A percentile compares a stretch with the other conserved stretches of the same genome.
These are phyloP conservation scores for Eragrostis curvula DNA, from an alignment of 176 grass and related monocot genomes.

Conservation along the genomic window DNA sequence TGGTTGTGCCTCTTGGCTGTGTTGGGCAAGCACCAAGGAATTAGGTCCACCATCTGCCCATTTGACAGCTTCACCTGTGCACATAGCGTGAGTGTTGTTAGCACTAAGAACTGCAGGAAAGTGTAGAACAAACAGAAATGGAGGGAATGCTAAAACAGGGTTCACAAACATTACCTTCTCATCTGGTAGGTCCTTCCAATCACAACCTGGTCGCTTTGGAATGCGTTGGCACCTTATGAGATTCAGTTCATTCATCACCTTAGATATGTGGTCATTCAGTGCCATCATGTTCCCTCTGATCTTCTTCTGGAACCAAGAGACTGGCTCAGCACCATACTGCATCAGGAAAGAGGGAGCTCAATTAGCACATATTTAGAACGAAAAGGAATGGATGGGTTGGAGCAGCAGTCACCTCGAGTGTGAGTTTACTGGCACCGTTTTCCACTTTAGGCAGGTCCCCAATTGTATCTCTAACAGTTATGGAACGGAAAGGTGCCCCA, in stretches of 20 bases:
- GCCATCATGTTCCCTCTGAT: constrained; percentile 68
- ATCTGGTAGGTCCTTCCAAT: constrained; percentile 95
- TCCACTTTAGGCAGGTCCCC: constrained; percentile 76
- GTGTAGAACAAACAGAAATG: constrained; percentile 9
- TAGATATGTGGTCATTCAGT: constrained; percentile 97
- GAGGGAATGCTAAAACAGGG: neutral
- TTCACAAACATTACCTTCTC: constrained; percentile 67
- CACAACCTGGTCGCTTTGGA: constrained; percentile 92
- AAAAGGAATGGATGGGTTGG: constrained; percentile 1
- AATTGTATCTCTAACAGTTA: constrained; percentile 92
- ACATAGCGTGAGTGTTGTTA: neutral
- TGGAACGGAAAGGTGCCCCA: constrained; percentile 87
- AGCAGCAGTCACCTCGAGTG: constrained; percentile 67
- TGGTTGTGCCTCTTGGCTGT: constrained; percentile 98
- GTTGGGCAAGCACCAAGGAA: constrained; percentile 98
- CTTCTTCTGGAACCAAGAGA: constrained; percentile 96
- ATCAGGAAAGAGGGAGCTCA: constrained; percentile 35
- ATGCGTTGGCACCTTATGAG: constrained; percentile 93
- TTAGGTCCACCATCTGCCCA: constrained; percentile 88
- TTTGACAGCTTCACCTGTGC: constrained; percentile 91
- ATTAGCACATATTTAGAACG: neutral
- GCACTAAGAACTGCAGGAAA: neutral
- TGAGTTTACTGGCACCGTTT: constrained; percentile 78
- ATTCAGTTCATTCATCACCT: constrained; percentile 99
- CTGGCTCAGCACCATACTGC: constrained; percentile 78